Evolutionary conservation across 176 grass and related monocot species (phyloP).

Genomic region (Leersia perrieri): DNA sequence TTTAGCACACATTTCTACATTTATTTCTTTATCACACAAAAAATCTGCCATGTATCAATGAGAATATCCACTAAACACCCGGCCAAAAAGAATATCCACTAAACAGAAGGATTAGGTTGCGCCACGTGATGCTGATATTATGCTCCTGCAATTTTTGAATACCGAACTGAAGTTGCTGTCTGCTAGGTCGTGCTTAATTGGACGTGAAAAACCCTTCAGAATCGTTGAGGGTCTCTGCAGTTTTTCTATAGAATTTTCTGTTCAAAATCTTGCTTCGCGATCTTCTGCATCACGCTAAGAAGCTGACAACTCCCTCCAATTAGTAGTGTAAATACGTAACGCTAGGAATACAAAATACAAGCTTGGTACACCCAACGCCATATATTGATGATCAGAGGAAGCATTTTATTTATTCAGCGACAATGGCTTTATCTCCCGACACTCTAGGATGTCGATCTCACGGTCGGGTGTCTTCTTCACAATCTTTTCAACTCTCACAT

Average conservation of each 20-base stretch:
- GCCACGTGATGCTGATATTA: neutral
- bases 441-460: neutral
- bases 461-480: neutral
- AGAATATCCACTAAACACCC: no score
- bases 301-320: no score
- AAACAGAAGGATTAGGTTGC: neutral
- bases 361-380: no score
- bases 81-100: no score
- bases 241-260: neutral
- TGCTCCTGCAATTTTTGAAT: neutral
- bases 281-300: neutral
- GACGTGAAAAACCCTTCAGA: neutral
- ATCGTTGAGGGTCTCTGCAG: neutral
- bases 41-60: neutral
- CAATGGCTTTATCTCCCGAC: neutral
- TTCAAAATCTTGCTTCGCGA: neutral
- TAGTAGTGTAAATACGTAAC: no score
- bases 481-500: neutral
- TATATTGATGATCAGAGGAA: neutral
- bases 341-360: no score
- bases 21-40: neutral
- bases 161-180: neutral
- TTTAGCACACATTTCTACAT: neutral
- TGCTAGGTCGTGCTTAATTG: neutral
- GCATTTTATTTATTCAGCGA: neutral